Conservation (phyloP, 257 asterid genomes). For the Solanum megistacrolobum region DNA sequence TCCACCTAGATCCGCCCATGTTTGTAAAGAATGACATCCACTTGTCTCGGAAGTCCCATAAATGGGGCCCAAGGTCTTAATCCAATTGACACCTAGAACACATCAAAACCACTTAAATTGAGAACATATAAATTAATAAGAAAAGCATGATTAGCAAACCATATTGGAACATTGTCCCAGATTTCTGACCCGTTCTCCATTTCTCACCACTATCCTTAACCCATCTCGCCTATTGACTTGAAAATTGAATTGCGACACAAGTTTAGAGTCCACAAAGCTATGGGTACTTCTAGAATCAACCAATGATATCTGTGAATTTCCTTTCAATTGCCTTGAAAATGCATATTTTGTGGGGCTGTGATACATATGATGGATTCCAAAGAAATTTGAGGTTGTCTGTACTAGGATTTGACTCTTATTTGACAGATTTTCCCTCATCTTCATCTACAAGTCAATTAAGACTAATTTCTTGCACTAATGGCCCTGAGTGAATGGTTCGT, state of each 20-base stretch:
- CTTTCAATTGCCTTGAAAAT: neutral
- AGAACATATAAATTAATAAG: neutral
- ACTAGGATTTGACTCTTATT: neutral
- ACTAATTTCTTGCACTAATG: neutral
- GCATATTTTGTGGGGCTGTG: neutral
- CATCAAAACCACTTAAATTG: neutral
- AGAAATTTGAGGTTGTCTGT: neutral
- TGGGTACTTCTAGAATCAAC: neutral
- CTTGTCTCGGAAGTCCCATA: neutral
- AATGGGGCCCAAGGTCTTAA: neutral
- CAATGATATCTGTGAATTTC: neutral
- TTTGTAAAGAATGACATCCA: neutral
- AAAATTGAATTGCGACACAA: neutral
- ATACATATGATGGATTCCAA: neutral
- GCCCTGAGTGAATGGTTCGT: neutral
- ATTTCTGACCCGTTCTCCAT: neutral
- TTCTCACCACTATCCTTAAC: neutral
- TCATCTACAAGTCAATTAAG: neutral
- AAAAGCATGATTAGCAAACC: neutral
- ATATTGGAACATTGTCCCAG: neutral
- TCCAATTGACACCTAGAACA: neutral
- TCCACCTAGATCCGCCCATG: neutral
- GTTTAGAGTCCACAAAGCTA: neutral
- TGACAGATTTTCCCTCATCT: neutral
- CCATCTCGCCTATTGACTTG: neutral